Base-by-base conservation (phyloP, 139 green algal genomes). In the Chlorella ohadii region DNA sequence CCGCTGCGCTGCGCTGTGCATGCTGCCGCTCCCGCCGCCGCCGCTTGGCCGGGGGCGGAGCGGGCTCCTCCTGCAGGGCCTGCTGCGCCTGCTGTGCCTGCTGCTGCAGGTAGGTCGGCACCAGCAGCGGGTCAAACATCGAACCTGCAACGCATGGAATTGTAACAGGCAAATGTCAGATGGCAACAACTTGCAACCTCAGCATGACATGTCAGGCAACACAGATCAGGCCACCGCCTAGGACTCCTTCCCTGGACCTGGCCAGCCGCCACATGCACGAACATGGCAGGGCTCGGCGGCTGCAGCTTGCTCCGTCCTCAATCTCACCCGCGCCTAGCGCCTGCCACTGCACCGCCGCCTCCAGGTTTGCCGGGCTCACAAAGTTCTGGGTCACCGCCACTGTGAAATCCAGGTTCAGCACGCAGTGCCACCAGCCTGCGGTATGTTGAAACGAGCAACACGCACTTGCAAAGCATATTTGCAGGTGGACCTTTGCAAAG, bases 331-430 rank as follows among this genome's bases (percentile, higher is more conserved):
- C 96, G 31, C 94, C 93, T 31, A 99, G 92, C 0, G 95, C 96
- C 80, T 72, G 70, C 61, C 47, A 85, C 47, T 41, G 61, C 68
- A 80, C 80, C 28, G 70, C 80, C 0, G 70, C 80, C 56, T 72
- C 68, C 56, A 85, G 80, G 68, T 85, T 85, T 36, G 80, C 80
- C 12, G 80, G 80, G 68, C 80, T 85, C 31, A 85, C 80, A 63
- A 96, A 93, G 77, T 96, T 96, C 57, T 97, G 94, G 0, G 94
- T 97, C 9, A 97, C 90, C 0, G 93, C 94, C 31, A 97, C 78
- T 0, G 93, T 94, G 20, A 92, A 73, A 84, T 96, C 92, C 47
- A 97, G 84, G 77, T 97, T 97, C 0, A 97, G 86, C 34, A 94
- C 94, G 16, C 85, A 86, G 84, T 97, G 94, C 94, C 92, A 96